A percentile compares a stretch with the other conserved stretches of the same genome.
Evolutionary conservation across 2,329 filamentous ascomycete species (phyloP).

Genomic region (Zymoseptoria tritici): DNA sequence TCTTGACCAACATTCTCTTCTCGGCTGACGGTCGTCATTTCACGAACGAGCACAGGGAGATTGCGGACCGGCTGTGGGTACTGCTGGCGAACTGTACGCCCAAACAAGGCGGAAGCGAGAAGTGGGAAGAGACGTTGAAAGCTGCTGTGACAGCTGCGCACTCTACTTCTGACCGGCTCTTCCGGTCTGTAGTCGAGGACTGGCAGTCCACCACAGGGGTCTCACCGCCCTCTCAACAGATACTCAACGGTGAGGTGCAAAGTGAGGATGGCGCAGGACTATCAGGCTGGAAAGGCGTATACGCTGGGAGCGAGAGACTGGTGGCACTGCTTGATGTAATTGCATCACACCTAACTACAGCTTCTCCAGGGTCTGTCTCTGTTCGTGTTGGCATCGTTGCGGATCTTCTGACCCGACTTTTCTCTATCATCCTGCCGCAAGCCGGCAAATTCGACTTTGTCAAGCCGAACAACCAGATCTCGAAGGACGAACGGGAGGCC

Average conservation of each 20-base stretch:
- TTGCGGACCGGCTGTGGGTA: conserved; percentile 59
- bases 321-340: conserved; percentile 59
- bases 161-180: conserved; percentile 64
- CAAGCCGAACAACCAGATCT: conserved; percentile 65
- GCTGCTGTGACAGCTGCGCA: conserved; percentile 59
- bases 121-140: conserved; percentile 66
- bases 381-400: conserved; percentile 61
- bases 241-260: conserved; percentile 15
- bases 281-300: conserved; percentile 67
- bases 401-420: conserved; percentile 63
- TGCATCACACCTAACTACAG: conserved; percentile 53
- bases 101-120: conserved; percentile 67
- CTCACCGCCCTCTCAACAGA: conserved; percentile 17
- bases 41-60: conserved; percentile 26
- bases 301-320: conserved; percentile 63
- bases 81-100: conserved; percentile 72
- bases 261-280: conserved; percentile 40
- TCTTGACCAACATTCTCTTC: conserved; percentile 20
- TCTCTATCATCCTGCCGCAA: conserved; percentile 53
- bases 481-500: conserved; percentile 72
- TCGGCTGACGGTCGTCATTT: conserved; percentile 34
- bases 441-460: conserved; percentile 39
- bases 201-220: conserved; percentile 60
- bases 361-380: conserved; percentile 58
- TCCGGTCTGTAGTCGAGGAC: conserved; percentile 71